A percentile compares a stretch with the other conserved stretches of the same genome.
These are phyloP conservation scores for Sporothrix dimorphospora DNA, from an alignment of 2,329 filamentous ascomycete genomes.

Conservation along the genomic window DNA sequence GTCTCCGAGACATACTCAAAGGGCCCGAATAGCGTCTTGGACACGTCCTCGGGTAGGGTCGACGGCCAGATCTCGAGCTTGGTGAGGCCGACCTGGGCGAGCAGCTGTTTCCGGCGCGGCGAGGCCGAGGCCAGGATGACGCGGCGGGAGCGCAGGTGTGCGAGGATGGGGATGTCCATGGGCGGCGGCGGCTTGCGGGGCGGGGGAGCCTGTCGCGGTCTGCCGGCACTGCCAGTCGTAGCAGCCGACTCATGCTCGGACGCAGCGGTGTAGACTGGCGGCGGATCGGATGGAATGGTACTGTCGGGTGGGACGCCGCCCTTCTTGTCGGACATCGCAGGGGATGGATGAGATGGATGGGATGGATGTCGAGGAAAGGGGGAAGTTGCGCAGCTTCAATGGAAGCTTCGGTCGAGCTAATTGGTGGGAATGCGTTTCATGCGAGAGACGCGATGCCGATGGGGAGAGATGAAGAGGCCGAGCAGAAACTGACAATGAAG, in stretches of 20 bases:
- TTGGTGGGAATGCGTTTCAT: not conserved
- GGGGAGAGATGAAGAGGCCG: not conserved
- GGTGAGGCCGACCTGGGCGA: conserved; percentile 76
- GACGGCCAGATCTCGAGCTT: conserved; percentile 86
- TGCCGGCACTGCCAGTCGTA: conserved; percentile 34
- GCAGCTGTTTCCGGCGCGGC: conserved; percentile 78
- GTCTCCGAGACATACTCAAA: conserved; percentile 92
- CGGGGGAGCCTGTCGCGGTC: not conserved
- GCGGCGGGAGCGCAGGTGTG: conserved; percentile 73
- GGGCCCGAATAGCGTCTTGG: conserved; percentile 73
- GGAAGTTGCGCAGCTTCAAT: not conserved
- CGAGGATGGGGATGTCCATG: conserved; percentile 78
- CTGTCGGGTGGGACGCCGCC: not conserved
- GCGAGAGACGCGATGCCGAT: not conserved
- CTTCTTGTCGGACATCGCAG: conserved; percentile 31
- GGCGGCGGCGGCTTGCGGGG: conserved; percentile 61
- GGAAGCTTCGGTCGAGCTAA: not conserved
- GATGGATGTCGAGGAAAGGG: not conserved
- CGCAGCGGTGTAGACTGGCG: conserved; percentile 52
- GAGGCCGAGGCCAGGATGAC: conserved; percentile 91
- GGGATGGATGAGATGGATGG: not conserved
- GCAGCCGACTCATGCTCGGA: conserved; percentile 43
- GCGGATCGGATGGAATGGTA: conserved; percentile 44
- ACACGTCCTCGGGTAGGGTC: conserved; percentile 79
- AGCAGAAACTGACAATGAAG: not conserved